A percentile compares a stretch with the other conserved stretches of the same genome.
These are phyloP conservation scores for Lachnellula hyalina DNA, from an alignment of 2,329 filamentous ascomycete genomes.

Conservation along the genomic window DNA sequence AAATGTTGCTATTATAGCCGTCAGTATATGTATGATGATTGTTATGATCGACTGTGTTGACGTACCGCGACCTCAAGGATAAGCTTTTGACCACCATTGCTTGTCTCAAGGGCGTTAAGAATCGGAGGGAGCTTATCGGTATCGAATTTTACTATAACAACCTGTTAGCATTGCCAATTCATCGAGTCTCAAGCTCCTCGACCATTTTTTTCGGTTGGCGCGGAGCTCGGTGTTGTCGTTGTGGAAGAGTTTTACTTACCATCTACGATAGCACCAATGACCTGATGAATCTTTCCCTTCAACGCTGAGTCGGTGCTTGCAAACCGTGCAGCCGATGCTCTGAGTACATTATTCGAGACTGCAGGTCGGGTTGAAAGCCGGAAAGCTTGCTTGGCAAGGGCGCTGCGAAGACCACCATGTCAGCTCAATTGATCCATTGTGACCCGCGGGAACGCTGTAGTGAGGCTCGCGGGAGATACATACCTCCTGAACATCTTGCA, in stretches of 20 bases:
- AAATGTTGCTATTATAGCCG: constrained; percentile 78
- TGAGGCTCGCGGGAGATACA: constrained; percentile 37
- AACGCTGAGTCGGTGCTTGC: constrained; percentile 50
- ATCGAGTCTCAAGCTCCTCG: constrained; percentile 13
- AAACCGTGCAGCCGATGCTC: constrained; percentile 44
- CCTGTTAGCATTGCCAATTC: constrained; percentile 29
- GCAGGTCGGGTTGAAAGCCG: constrained; percentile 54
- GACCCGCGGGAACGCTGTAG: constrained; percentile 8
- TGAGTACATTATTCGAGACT: constrained; percentile 46
- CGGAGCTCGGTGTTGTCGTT: constrained; percentile 23
- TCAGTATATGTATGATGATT: constrained; percentile 32
- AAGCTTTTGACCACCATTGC: constrained; percentile 90
- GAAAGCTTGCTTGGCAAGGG: constrained; percentile 61
- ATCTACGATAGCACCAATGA: constrained; percentile 99
- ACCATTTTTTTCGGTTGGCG: constrained; percentile 8
- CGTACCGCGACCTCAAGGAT: constrained; percentile 94
- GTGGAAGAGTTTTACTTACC: constrained; percentile 57
- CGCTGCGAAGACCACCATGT: constrained; percentile 33
- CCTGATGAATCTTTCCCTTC: constrained; percentile 68
- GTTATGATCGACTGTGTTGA: constrained; percentile 19
- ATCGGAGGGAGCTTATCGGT: constrained; percentile 88
- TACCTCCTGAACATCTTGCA: constrained; percentile 81
- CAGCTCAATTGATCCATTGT: constrained; percentile 43
- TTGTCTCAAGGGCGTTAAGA: constrained; percentile 91
- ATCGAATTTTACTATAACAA: constrained; percentile 85